Conservation (phyloP, 208 protist genomes). For the Porcisia deanei region DNA sequence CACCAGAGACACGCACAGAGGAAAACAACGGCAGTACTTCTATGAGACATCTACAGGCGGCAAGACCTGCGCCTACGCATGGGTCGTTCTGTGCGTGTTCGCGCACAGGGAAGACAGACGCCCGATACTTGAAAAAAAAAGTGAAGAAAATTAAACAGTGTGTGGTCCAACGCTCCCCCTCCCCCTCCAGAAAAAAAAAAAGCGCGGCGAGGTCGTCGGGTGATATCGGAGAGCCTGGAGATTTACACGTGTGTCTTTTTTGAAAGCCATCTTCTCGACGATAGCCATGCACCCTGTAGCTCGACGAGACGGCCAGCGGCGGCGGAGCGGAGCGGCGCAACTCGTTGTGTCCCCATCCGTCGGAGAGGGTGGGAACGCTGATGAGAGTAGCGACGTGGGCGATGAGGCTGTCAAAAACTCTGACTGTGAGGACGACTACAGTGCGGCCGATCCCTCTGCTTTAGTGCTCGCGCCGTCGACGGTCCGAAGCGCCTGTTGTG, state of each 20-base stretch:
- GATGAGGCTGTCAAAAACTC: not conserved
- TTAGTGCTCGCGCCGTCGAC: not conserved
- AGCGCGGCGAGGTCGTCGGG: not conserved
- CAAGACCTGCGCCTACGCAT: too few species aligned
- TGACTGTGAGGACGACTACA: not conserved
- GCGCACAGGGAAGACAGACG: not conserved
- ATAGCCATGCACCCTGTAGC: slow-evolving; percentile 1
- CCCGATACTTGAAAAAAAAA: not conserved
- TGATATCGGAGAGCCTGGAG: not conserved
- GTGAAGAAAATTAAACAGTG: not conserved
- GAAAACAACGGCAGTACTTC: not conserved
- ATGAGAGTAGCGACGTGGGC: not conserved
- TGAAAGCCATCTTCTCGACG: slow-evolving; percentile 22
- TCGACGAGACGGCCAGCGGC: slow-evolving; percentile 1
- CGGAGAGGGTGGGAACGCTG: not conserved
- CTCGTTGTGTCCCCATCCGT: not conserved
- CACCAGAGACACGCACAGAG: not conserved
- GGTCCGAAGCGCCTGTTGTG: not conserved
- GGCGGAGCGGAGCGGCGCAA: not conserved
- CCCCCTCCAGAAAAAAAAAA: not conserved
- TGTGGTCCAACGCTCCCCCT: not conserved
- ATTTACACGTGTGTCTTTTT: slow-evolving; percentile 8
- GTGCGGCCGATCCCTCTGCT: not conserved
- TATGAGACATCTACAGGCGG: not conserved
- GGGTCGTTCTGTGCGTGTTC: not conserved